Percentiles rank a stretch among this genome's conserved stretches.
Conservation (phyloP, 2,329 filamentous ascomycete species). For the Pyricularia grisea region DNA sequence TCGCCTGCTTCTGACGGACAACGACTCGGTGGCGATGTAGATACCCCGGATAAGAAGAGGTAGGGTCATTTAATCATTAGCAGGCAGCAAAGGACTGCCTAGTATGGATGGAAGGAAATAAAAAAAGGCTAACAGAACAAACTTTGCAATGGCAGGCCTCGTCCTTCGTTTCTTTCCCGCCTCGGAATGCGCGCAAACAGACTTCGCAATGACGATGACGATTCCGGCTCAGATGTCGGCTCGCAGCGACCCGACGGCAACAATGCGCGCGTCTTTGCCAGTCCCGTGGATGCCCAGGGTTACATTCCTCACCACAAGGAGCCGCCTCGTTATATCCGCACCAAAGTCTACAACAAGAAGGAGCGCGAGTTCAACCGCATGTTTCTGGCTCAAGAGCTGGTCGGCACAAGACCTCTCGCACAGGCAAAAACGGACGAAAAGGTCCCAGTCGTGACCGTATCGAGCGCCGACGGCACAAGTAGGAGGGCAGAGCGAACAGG, state of each 20-base stretch:
- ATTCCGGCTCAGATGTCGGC: conserved; percentile 62
- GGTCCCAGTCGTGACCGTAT: conserved; percentile 16
- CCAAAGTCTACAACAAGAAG: conserved; percentile 73
- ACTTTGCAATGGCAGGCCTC: background rate
- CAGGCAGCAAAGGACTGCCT: background rate
- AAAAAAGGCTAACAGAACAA: background rate
- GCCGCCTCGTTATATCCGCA: conserved; percentile 83
- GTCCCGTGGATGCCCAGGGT: conserved; percentile 59
- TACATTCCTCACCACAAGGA: conserved; percentile 84
- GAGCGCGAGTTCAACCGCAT: conserved; percentile 73
- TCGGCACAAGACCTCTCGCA: conserved; percentile 38
- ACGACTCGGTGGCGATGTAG: conserved; percentile 11
- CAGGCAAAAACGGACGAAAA: conserved; percentile 13
- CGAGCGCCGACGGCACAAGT: conserved; percentile 21
- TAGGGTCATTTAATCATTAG: conserved; percentile 24
- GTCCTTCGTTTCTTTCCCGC: conserved; percentile 77
- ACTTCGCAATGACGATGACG: conserved; percentile 57
- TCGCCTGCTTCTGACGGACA: conserved; percentile 15
- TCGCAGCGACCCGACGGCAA: conserved; percentile 63
- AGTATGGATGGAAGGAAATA: background rate
- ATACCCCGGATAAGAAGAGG: conserved; percentile 55
- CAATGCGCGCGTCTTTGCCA: conserved; percentile 74
- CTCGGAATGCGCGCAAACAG: conserved; percentile 62
- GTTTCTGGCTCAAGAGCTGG: conserved; percentile 88
- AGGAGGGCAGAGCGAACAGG: conserved; percentile 31